Evolutionary conservation across 2,329 filamentous ascomycete species (phyloP).

Genomic region (Colletotrichum euphorbiae): DNA sequence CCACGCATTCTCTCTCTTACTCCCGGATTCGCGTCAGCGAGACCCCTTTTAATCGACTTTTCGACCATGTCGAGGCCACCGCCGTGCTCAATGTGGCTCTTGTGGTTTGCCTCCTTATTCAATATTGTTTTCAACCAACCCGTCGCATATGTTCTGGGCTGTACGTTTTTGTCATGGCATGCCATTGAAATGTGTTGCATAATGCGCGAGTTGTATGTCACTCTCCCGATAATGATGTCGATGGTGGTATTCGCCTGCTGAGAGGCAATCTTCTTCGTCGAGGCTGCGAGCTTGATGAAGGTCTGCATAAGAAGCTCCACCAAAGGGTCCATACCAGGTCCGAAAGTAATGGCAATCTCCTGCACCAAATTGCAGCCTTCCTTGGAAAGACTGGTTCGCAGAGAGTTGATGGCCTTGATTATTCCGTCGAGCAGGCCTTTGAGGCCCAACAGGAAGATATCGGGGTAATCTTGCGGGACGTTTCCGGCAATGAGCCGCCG

Average conservation of each 20-base stretch:
- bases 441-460: constrained; percentile 76
- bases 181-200: constrained; percentile 88
- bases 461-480: constrained; percentile 79
- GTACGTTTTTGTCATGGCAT: constrained; percentile 92
- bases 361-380: constrained; percentile 87
- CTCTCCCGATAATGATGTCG: constrained; percentile 82
- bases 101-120: constrained; percentile 81
- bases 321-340: constrained; percentile 85
- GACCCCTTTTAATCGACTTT: constrained; percentile 88
- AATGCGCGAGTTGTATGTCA: constrained; percentile 82
- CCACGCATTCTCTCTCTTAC: constrained; percentile 88
- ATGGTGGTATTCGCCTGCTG: constrained; percentile 85
- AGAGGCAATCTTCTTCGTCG: constrained; percentile 92
- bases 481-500: constrained; percentile 87
- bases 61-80: constrained; percentile 87
- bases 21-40: constrained; percentile 89
- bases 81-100: constrained; percentile 83
- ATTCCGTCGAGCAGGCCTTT: constrained; percentile 87
- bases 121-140: constrained; percentile 89
- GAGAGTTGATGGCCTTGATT: constrained; percentile 83
- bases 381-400: constrained; percentile 90
- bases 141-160: constrained; percentile 81
- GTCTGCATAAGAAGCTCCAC: constrained; percentile 90
- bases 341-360: constrained; percentile 82
- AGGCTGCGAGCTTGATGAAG: constrained; percentile 88